Evolutionary conservation across 768 basidiomycete genomes (phyloP).

Genomic region (Boletales sp.): DNA sequence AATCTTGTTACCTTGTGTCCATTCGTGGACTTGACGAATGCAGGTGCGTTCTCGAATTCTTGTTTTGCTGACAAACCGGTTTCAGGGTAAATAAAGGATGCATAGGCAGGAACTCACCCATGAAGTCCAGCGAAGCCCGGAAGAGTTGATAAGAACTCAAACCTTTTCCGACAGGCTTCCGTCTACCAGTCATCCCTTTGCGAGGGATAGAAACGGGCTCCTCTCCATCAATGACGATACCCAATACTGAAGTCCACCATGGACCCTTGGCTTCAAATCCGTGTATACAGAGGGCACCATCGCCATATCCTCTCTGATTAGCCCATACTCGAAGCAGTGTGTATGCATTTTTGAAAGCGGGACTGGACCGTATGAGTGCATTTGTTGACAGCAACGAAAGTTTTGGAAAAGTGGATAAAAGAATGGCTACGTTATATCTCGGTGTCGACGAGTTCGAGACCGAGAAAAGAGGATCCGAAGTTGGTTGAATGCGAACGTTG

Average conservation of each 20-base stretch:
- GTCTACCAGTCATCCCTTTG: slow-evolving; percentile 28
- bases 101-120: slow-evolving; percentile 49
- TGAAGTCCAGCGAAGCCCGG: slow-evolving; percentile 77
- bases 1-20: slow-evolving; percentile 47
- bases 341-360: slow-evolving; percentile 70
- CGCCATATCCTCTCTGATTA: slow-evolving; percentile 75
- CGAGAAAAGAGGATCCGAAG: slow-evolving; percentile 8
- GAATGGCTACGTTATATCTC: slow-evolving; percentile 72
- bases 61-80: slow-evolving; percentile 53
- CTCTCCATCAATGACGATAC: slow-evolving; percentile 64
- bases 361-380: slow-evolving; percentile 46
- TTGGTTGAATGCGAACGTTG: slow-evolving; percentile 49
- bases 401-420: slow-evolving; percentile 40
- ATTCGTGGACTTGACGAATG: slow-evolving; percentile 55
- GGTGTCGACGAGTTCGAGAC: slow-evolving; percentile 54
- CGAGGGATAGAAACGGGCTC: slow-evolving; percentile 35
- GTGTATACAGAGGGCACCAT: slow-evolving; percentile 54
- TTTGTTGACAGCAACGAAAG: slow-evolving; percentile 42
- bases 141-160: slow-evolving; percentile 91
- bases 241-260: slow-evolving; percentile 68
- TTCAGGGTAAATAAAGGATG: slow-evolving; percentile 7
- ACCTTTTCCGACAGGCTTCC: slow-evolving; percentile 69
- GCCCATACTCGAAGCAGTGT: slow-evolving; percentile 88
- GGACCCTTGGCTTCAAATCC: slow-evolving; percentile 69
- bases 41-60: slow-evolving; percentile 53